Conservation (phyloP, 352 stramenopile species). For the Halophytophthora batemanensis region DNA sequence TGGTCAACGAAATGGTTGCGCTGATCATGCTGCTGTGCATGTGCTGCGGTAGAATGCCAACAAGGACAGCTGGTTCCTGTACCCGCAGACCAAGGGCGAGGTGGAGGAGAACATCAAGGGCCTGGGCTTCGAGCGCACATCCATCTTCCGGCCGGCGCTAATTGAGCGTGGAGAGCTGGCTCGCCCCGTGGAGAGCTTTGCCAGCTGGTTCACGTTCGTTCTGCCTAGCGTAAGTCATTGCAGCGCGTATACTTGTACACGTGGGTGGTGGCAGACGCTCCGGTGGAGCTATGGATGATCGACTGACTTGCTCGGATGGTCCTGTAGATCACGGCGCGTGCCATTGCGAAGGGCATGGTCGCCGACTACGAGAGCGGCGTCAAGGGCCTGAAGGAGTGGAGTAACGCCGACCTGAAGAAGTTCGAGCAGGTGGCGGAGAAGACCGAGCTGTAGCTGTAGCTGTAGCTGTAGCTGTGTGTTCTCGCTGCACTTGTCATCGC, state of each 20-base stretch:
- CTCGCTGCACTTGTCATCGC: no score
- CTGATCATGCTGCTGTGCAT: neutral
- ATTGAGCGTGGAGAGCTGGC: slow-evolving; percentile 51
- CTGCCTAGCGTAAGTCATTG: slow-evolving; percentile 35
- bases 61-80: slow-evolving; percentile 77
- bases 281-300: no score
- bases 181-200: slow-evolving; percentile 49
- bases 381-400: slow-evolving; percentile 43
- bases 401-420: slow-evolving; percentile 41
- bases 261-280: neutral
- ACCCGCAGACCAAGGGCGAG: slow-evolving; percentile 68
- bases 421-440: slow-evolving; percentile 11
- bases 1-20: neutral
- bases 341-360: slow-evolving; percentile 59
- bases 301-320: neutral
- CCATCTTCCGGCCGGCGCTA: slow-evolving; percentile 56
- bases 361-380: slow-evolving; percentile 51
- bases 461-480: no score
- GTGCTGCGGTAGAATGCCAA: slow-evolving; percentile 33
- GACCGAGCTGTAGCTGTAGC: slow-evolving; percentile 13
- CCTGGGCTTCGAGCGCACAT: slow-evolving; percentile 48
- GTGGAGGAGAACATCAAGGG: slow-evolving; percentile 54
- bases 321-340: slow-evolving; percentile 43
- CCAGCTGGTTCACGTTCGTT: slow-evolving; percentile 20
- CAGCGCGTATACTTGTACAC: no score